A percentile compares a stretch with the other conserved stretches of the same genome.
Conservation (phyloP, 495 filamentous ascomycete species). For the Penicillium subrubescens region DNA sequence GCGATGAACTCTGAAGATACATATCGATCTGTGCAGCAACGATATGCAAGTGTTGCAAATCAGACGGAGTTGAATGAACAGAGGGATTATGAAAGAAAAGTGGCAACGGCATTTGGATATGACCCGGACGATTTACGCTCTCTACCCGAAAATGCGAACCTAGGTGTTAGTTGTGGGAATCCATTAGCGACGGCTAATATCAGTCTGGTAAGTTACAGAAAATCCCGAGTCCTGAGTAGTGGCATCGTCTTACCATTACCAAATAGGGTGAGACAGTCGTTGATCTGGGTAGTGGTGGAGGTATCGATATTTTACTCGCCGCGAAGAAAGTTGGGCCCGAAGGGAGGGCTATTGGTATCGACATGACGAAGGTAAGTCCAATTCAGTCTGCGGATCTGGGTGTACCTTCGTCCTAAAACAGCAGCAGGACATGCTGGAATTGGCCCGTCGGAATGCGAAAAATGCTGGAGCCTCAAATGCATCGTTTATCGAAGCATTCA, state of each 20-base stretch:
- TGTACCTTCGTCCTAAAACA: constrained; percentile 1
- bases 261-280: constrained; percentile 61
- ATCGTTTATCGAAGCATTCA: constrained; percentile 52
- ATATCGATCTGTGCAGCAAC: constrained; percentile 12
- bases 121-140: not conserved
- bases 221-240: not conserved
- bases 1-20: constrained; percentile 7
- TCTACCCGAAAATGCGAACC: constrained; percentile 7
- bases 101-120: constrained; percentile 8
- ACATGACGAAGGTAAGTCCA: constrained; percentile 60
- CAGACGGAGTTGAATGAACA: not conserved
- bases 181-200: constrained; percentile 21
- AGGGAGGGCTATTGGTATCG: constrained; percentile 62
- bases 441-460: constrained; percentile 43
- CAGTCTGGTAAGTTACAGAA: not conserved
- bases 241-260: not conserved
- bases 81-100: constrained; percentile 6
- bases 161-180: constrained; percentile 13
- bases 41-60: constrained; percentile 8
- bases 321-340: constrained; percentile 53
- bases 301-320: constrained; percentile 66
- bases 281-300: constrained; percentile 64
- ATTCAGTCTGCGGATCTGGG: not conserved
- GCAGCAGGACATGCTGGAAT: constrained; percentile 58
- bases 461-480: constrained; percentile 45